Evolutionary conservation across 75 land plant species (phyloP).

Genomic region (Sequoiadendron giganteum): DNA sequence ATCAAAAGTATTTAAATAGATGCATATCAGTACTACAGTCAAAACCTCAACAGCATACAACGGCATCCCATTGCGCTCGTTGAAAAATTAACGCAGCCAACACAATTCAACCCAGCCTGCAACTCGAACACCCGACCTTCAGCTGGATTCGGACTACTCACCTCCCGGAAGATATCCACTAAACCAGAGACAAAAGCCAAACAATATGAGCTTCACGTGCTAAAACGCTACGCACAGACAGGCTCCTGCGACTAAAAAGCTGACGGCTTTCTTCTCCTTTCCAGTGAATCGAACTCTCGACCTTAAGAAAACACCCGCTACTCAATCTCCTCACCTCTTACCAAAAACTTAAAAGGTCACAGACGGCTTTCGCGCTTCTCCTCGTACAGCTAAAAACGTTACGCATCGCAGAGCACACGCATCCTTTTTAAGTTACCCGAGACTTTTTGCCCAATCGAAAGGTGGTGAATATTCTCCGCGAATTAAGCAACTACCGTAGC

Average conservation of each 20-base stretch:
- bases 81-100: not conserved
- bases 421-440: not conserved
- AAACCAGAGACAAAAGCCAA: no score
- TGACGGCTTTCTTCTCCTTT: not conserved
- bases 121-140: no score
- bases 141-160: no score
- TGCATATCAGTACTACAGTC: not conserved
- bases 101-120: no score
- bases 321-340: not conserved
- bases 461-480: conserved; percentile 5
- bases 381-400: not conserved
- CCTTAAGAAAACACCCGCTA: not conserved
- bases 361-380: not conserved
- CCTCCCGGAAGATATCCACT: no score
- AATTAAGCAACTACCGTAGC: not conserved
- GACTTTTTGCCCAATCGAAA: not conserved
- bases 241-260: not conserved
- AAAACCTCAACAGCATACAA: not conserved
- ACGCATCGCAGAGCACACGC: not conserved
- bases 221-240: no score
- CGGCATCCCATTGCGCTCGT: not conserved
- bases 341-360: not conserved
- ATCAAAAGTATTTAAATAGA: not conserved
- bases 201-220: no score
- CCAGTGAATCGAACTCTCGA: not conserved